Percentiles rank a stretch among this genome's conserved stretches.
Evolutionary conservation across 257 asterid species (phyloP).

Genomic region (Scutellaria baicalensis): DNA sequence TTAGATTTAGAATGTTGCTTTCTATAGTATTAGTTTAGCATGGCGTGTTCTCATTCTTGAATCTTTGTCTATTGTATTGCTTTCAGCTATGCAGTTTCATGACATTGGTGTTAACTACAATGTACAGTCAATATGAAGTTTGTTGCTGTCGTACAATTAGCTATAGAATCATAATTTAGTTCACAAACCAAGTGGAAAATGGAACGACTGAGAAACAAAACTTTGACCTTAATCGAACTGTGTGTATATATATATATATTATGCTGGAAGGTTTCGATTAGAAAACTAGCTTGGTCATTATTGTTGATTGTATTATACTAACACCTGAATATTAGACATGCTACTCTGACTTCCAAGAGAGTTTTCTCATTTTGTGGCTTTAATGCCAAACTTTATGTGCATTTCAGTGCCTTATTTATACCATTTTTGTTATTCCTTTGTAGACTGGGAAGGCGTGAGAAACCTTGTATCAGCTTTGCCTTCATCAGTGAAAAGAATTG

Average conservation of each 20-base stretch:
- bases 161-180: not conserved
- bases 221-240: not conserved
- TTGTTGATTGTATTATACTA: not conserved
- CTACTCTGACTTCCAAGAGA: not conserved
- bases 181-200: not conserved
- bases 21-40: not conserved
- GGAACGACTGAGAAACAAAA: not conserved
- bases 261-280: not conserved
- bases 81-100: not conserved
- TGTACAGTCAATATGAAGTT: not conserved
- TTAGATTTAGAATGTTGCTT: slow-evolving; percentile 39
- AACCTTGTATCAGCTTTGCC: slow-evolving; percentile 78
- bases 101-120: not conserved
- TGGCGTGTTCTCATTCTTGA: not conserved
- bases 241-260: not conserved
- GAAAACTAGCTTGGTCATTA: not conserved
- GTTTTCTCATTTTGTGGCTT: not conserved
- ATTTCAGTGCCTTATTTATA: not conserved
- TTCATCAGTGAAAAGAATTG: slow-evolving; percentile 57
- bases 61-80: not conserved
- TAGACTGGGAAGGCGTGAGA: slow-evolving; percentile 97
- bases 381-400: not conserved
- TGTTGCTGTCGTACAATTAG: not conserved
- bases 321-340: not conserved
- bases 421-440: slow-evolving; percentile 8